phyloP scores from a whole-genome alignment of 2,329 filamentous ascomycete genomes.

The Chaetomiaceae sp. region DNA sequence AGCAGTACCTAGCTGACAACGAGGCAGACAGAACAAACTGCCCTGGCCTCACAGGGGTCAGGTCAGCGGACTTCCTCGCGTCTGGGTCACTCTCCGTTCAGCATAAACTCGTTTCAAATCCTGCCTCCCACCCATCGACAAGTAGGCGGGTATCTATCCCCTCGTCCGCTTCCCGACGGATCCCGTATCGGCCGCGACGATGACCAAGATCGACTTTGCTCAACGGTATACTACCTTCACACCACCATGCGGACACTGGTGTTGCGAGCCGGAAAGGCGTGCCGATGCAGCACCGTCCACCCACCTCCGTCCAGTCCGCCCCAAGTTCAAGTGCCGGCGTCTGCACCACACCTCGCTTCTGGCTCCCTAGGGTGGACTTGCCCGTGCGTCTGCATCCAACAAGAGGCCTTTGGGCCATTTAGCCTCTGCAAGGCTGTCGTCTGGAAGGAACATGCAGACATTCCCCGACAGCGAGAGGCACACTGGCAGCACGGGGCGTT shows the following conservation, averaged over 20 bases:
- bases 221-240: background rate
- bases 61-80: no score
- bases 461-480: background rate
- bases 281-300: background rate
- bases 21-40: no score
- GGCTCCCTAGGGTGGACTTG: background rate
- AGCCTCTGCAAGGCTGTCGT: slow-evolving; percentile 11
- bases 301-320: background rate
- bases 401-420: slow-evolving; percentile 7
- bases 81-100: no score
- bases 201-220: no score
- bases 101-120: no score
- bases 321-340: slow-evolving; percentile 6
- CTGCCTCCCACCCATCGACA: no score
- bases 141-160: no score
- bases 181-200: background rate
- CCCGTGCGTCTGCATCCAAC: slow-evolving; percentile 6
- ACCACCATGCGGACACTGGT: background rate
- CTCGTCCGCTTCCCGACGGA: no score
- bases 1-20: no score
- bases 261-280: slow-evolving; percentile 1
- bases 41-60: no score
- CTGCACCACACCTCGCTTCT: background rate
- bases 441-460: background rate
- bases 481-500: slow-evolving; percentile 1